These are phyloP conservation scores for Globisporangium polare DNA, from an alignment of 352 stramenopile genomes.

Conservation along the genomic window DNA sequence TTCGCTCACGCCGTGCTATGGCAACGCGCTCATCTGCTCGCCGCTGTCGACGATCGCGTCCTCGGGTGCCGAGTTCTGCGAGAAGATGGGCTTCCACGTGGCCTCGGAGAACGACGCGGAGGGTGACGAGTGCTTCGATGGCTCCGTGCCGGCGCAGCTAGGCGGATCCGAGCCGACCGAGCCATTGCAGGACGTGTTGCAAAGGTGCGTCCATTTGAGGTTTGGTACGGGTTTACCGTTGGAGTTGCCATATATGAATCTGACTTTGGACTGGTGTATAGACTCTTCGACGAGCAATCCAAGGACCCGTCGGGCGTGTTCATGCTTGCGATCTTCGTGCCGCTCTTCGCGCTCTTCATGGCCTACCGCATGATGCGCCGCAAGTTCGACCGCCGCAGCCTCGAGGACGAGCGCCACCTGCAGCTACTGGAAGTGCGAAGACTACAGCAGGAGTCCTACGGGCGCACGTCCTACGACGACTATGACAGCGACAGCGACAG, in stretches of 20 bases:
- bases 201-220: conserved; percentile 20
- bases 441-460: conserved; percentile 70
- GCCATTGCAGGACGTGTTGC: conserved; percentile 45
- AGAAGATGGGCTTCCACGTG: conserved; percentile 79
- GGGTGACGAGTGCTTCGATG: conserved; percentile 79
- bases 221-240: background rate
- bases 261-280: conserved; percentile 8
- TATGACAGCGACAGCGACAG: conserved; percentile 48
- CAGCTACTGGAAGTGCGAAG: conserved; percentile 66
- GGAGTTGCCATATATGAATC: background rate
- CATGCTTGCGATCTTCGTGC: conserved; percentile 55
- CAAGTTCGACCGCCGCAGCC: conserved; percentile 25
- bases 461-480: conserved; percentile 32
- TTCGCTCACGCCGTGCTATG: conserved; percentile 70
- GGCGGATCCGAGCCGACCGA: conserved; percentile 55
- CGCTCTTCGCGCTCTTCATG: conserved; percentile 52
- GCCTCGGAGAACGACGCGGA: conserved; percentile 59
- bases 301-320: conserved; percentile 64
- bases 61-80: conserved; percentile 61
- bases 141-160: conserved; percentile 56
- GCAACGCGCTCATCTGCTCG: conserved; percentile 80
- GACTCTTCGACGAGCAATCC: conserved; percentile 64
- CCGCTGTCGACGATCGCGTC: conserved; percentile 53
- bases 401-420: conserved; percentile 43
- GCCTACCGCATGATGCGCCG: conserved; percentile 42